Evolutionary conservation across 2,329 filamentous ascomycete species (phyloP), one percentile per base, ranked within the genome.

Genomic region (Curvularia verruculosa): DNA sequence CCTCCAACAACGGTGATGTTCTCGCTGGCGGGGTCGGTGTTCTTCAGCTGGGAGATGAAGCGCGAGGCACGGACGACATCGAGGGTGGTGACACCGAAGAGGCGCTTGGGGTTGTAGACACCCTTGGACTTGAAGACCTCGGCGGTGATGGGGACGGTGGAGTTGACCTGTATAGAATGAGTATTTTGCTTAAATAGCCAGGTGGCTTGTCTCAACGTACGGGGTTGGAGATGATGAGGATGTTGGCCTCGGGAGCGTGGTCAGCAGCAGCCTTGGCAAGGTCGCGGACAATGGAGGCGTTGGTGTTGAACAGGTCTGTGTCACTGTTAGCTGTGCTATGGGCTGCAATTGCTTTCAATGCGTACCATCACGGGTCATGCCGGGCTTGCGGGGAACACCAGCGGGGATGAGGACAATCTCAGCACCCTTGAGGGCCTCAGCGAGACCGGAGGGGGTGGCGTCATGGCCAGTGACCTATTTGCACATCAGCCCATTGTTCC

Each of bases 81-180:
- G 75, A 99, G 92, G 76, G 95, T 98, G 82, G 95, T 99, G 78
- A 99, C 95, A 85, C 95, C 95, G 83, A 99, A 99, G 73, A 99
- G 91, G 77, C 91, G 91, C 89, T 96, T 96, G 81, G 95, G 93
- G 88, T 99, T 94, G 89, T 97, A 99, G 84, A 98, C 94, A 70
- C 92, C 92, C 73, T 83, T 85, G 79, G 86, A 83, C 89, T 98
- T 98, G 91, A 93, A 96, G 78, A 98, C 88, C 87, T 98, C 95
- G 78, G 92, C 89, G 78, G 89, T 89, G 83, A 99, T 99, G 79
- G 95, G 95, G 75, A 99, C 95, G 77, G 95, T 99, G 73, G 92
- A 97, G 92, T 99, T 99, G 84, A 99, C 86, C 84, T 86, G 52
- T 13, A 23, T 1, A 24, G 52, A 15, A 50, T 72, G 54, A 68